Evolutionary conservation across 768 basidiomycete species (phyloP).

Genomic region (Serendipita sp.): DNA sequence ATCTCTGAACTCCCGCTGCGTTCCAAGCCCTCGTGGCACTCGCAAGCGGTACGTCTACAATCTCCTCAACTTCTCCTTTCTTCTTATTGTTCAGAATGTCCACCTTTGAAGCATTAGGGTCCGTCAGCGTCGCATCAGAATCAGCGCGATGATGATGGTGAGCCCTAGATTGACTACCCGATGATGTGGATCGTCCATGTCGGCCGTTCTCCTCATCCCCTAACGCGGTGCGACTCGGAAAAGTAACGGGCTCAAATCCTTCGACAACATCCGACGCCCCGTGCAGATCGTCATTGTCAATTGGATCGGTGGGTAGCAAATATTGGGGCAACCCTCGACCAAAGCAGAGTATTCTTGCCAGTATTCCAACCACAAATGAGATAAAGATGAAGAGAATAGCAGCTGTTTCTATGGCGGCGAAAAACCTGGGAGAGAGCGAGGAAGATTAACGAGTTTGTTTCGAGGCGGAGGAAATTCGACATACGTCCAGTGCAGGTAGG

Average conservation of each 20-base stretch:
- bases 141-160: not conserved
- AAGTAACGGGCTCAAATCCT: not conserved
- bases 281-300: not conserved
- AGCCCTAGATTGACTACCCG: not conserved
- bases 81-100: not conserved
- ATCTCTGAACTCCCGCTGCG: not conserved
- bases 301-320: not conserved
- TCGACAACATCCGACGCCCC: not conserved
- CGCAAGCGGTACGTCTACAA: not conserved
- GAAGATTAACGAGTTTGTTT: constrained; percentile 56
- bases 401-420: constrained; percentile 41
- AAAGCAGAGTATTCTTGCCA: constrained; percentile 53
- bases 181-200: not conserved
- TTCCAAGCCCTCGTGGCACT: not conserved
- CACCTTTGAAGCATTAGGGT: not conserved
- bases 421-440: constrained; percentile 53
- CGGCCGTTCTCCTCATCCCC: not conserved
- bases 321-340: constrained; percentile 56
- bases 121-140: constrained; percentile 1
- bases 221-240: not conserved
- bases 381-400: constrained; percentile 42
- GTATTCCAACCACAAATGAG: constrained; percentile 43
- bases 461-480: constrained; percentile 11
- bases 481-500: not conserved
- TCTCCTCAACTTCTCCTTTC: not conserved